A percentile compares a stretch with the other conserved stretches of the same genome.
Evolutionary conservation across 2,329 filamentous ascomycete genomes (phyloP).

Genomic region (Colletotrichum agaves): DNA sequence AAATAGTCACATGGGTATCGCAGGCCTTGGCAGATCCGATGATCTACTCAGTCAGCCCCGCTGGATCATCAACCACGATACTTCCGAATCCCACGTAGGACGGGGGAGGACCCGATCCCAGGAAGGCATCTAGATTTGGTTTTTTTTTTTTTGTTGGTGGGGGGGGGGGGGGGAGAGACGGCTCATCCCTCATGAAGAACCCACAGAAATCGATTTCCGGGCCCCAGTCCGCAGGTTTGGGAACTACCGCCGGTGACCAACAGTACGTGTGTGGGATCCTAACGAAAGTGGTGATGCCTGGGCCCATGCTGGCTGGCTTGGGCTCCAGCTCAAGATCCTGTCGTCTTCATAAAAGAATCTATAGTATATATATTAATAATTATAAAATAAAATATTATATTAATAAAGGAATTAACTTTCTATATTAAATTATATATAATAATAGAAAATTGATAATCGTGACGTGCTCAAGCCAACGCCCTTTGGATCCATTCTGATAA

Average conservation of each 20-base stretch:
- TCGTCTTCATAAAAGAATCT: no score
- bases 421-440: no score
- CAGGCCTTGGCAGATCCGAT: slow-evolving; percentile 52
- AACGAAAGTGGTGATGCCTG: slow-evolving; percentile 73
- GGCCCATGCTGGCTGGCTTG: slow-evolving; percentile 76
- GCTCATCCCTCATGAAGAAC: slow-evolving; percentile 72
- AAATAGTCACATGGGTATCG: slow-evolving; percentile 63
- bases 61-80: slow-evolving; percentile 59
- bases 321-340: slow-evolving; percentile 73
- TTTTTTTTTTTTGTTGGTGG: no score
- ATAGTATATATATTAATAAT: no score
- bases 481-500: no score
- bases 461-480: no score
- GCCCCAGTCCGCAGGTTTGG: slow-evolving; percentile 74
- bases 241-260: slow-evolving; percentile 76
- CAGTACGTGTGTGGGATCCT: slow-evolving; percentile 81
- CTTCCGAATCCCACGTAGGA: slow-evolving; percentile 59
- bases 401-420: no score
- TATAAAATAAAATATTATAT: no score
- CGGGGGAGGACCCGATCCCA: slow-evolving; percentile 53
- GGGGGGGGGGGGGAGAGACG: slow-evolving; percentile 63
- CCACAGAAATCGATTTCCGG: slow-evolving; percentile 69
- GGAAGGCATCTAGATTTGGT: slow-evolving; percentile 62
- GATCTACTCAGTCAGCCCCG: slow-evolving; percentile 51
- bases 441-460: no score